A percentile compares a stretch with the other conserved stretches of the same genome.
phyloP scores from a whole-genome alignment of 164 flowering plant species.

The Magnolia changhungtana region DNA sequence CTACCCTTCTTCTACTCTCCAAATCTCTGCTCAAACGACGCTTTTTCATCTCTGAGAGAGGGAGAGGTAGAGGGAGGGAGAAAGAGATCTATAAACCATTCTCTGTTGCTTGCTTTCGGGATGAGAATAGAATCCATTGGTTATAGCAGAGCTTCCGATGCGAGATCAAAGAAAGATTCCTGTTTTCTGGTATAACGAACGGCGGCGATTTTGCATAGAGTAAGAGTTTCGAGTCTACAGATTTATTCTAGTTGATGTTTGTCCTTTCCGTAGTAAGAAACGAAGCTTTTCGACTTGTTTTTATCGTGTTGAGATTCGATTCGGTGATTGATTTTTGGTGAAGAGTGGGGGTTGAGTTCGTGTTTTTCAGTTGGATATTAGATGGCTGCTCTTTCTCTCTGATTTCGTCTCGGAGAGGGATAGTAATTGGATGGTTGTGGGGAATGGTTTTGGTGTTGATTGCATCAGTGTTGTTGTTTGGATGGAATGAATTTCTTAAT shows the following conservation, averaged over 20 bases:
- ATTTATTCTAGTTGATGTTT: not conserved
- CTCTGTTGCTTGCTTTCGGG: not conserved
- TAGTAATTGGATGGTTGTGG: not conserved
- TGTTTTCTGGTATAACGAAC: no score
- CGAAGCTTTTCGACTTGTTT: not conserved
- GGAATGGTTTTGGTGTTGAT: slow-evolving; percentile 3
- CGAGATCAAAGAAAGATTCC: no score
- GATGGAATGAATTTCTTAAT: not conserved
- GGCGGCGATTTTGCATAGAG: no score
- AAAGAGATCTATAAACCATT: not conserved
- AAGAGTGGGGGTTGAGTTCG: not conserved
- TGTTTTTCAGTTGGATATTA: not conserved
- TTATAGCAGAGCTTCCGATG: no score
- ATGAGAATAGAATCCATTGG: not conserved
- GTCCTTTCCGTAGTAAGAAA: not conserved
- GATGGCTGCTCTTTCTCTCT: not conserved
- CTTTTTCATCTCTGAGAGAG: not conserved
- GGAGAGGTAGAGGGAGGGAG: not conserved
- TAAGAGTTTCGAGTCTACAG: not conserved
- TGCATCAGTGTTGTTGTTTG: not conserved
- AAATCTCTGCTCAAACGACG: not conserved
- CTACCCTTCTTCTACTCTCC: not conserved
- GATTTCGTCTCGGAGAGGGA: not conserved
- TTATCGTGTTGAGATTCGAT: not conserved
- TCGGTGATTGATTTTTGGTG: not conserved